Percentiles rank a stretch among this genome's conserved stretches.
These are phyloP conservation scores for Harringtonia lauricola DNA, from an alignment of 2,329 filamentous ascomycete species.

Conservation along the genomic window DNA sequence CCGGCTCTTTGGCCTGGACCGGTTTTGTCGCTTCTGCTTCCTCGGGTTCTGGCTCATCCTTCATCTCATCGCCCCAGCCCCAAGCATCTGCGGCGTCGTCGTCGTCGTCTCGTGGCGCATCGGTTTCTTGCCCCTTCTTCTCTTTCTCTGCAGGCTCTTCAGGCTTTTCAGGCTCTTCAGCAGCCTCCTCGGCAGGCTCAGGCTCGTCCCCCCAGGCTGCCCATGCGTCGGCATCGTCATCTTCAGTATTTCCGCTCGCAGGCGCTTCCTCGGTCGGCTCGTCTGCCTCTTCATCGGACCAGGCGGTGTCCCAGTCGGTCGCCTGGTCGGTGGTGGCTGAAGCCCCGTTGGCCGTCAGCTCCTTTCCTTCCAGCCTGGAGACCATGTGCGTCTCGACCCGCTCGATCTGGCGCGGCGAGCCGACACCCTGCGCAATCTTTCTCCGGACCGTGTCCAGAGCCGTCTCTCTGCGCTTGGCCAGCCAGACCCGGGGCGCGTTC, in stretches of 20 bases:
- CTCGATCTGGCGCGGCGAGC: slow-evolving; percentile 60
- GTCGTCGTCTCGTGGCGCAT: slow-evolving; percentile 22
- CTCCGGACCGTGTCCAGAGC: slow-evolving; percentile 65
- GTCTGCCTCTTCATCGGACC: slow-evolving; percentile 57
- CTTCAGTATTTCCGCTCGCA: slow-evolving; percentile 18
- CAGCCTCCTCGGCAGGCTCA: slow-evolving; percentile 22
- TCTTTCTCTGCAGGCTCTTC: slow-evolving; percentile 18
- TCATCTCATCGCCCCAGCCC: slow-evolving; percentile 61
- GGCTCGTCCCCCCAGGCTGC: slow-evolving; percentile 21
- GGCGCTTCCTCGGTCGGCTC: slow-evolving; percentile 12
- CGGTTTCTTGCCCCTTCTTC: slow-evolving; percentile 6
- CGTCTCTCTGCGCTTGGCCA: slow-evolving; percentile 70
- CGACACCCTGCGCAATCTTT: slow-evolving; percentile 54
- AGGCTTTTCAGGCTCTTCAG: slow-evolving; percentile 27
- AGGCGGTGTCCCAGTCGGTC: slow-evolving; percentile 67
- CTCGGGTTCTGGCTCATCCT: slow-evolving; percentile 9
- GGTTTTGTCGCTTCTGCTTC: slow-evolving; percentile 1
- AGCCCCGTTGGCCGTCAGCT: slow-evolving; percentile 40
- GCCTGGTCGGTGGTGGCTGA: slow-evolving; percentile 31
- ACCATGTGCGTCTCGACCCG: slow-evolving; percentile 76
- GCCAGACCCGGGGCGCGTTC: slow-evolving; percentile 72
- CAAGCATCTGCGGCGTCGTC: slow-evolving; percentile 57
- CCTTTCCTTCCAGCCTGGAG: slow-evolving; percentile 52
- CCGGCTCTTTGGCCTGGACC: slow-evolving; percentile 2
- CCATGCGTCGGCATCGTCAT: slow-evolving; percentile 26